Conservation (phyloP, 352 stramenopile species). For the Globisporangium sylvaticum region DNA sequence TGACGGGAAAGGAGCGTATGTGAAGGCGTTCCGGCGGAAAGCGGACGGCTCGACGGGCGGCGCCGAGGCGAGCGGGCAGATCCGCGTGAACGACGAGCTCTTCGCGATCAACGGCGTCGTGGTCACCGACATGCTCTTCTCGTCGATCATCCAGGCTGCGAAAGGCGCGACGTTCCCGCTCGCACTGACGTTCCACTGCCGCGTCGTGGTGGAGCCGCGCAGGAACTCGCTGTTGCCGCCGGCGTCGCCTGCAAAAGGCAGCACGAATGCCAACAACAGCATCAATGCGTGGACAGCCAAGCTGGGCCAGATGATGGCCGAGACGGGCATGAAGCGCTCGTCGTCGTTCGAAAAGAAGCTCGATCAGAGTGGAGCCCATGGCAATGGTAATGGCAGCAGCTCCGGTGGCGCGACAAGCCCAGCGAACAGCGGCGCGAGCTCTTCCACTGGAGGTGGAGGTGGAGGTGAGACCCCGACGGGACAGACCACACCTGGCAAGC, state of each 20-base stretch:
- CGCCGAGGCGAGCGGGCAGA: slow-evolving; percentile 47
- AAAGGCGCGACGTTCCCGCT: slow-evolving; percentile 65
- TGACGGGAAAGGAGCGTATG: slow-evolving; percentile 60
- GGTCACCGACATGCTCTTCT: slow-evolving; percentile 56
- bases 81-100: slow-evolving; percentile 65
- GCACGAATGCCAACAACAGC: slow-evolving; percentile 3
- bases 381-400: not conserved
- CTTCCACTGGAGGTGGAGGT: not conserved
- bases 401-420: slow-evolving; percentile 17
- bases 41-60: slow-evolving; percentile 46
- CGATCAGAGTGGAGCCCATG: slow-evolving; percentile 12
- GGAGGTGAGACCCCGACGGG: slow-evolving; percentile 18
- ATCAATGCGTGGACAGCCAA: slow-evolving; percentile 40
- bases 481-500: slow-evolving; percentile 27
- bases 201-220: slow-evolving; percentile 5
- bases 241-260: slow-evolving; percentile 36
- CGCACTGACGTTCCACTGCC: slow-evolving; percentile 61
- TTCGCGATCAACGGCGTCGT: slow-evolving; percentile 60
- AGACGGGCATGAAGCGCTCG: slow-evolving; percentile 35
- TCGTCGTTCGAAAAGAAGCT: slow-evolving; percentile 55
- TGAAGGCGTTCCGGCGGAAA: slow-evolving; percentile 72
- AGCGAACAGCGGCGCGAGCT: slow-evolving; percentile 12
- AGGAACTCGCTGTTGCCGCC: slow-evolving; percentile 19
- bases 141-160: slow-evolving; percentile 60
- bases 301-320: slow-evolving; percentile 36